Evolutionary conservation across 2,329 filamentous ascomycete species (phyloP), one percentile per base, ranked within the genome.

Genomic region (Emericellopsis cladophorae): DNA sequence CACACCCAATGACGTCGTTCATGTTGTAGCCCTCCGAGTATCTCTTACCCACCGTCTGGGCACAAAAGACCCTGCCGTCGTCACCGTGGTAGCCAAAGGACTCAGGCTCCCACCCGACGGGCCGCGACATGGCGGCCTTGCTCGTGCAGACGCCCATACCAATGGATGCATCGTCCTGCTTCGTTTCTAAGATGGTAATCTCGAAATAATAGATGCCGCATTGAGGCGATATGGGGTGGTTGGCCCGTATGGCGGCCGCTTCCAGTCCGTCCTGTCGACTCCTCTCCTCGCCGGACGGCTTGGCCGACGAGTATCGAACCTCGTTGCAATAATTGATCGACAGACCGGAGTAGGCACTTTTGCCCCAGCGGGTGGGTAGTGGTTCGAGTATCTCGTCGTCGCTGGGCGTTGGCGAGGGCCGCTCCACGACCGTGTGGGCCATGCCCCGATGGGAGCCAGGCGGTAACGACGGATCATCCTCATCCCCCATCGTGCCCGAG

Each of bases 191-290:
- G 37, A 78, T 65, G 14, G 62, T 62, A 21, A 82, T 70, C 56
- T 98, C 92, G 54, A 79, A 98, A 58, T 98, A 98, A 60, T 95
- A 98, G 44, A 98, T 81, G 2, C 92, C 92, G 49, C 85, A 92
- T 54, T 94, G 83, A 31, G 79, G 72, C 4, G 92, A 88, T 78
- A 96, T 95, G 38, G 80, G 76, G 56, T 88, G 71, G 58, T 98
- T 84, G 23, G 89, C 77, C 42, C 92, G 79, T 43, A 95, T 79
- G 11, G 85, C 77, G 31, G 79, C 87, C 15, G 87, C 85, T 57
- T 96, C 92, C 53, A 29, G 26, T 12, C 26, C 26, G 26, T 29
- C 26, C 12, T 29, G 26, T 3, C 26, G 26, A 12, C 26, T 29
- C 12, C 26, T 9, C 26, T 29, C 26, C 26, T 29, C 26, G 26